A percentile compares a stretch with the other conserved stretches of the same genome.
Conservation (phyloP, 2,329 filamentous ascomycete species). For the Ceratocystis destructans region DNA sequence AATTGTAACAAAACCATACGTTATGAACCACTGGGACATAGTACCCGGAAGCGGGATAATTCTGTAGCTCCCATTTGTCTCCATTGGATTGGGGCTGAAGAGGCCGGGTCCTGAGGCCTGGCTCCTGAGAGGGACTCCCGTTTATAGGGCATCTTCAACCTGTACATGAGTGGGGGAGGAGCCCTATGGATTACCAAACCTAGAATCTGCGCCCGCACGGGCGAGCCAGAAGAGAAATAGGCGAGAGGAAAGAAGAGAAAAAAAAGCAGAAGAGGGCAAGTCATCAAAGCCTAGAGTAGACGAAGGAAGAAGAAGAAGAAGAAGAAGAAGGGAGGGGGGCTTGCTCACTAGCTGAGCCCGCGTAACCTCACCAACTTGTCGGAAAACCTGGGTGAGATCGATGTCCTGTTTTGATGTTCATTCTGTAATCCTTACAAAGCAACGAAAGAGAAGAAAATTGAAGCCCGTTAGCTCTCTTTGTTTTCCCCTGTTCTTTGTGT, state of each 20-base stretch:
- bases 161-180: no score
- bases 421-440: background rate
- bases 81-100: no score
- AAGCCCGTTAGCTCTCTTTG: background rate
- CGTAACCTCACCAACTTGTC: background rate
- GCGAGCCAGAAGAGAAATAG: no score
- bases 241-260: no score
- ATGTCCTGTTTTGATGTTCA: background rate
- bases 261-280: background rate
- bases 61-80: no score
- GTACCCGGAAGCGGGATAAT: no score
- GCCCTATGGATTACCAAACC: no score
- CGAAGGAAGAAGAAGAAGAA: background rate
- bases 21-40: background rate
- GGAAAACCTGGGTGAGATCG: background rate
- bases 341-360: background rate
- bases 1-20: background rate
- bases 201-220: no score
- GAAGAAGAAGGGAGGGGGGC: background rate
- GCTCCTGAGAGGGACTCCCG: no score
- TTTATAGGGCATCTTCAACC: no score
- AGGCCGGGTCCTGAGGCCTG: no score
- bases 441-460: background rate
- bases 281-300: background rate
- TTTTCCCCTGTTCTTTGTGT: background rate